These are phyloP conservation scores for Boletus vermiculosoides DNA, from an alignment of 768 basidiomycete species.

Conservation along the genomic window DNA sequence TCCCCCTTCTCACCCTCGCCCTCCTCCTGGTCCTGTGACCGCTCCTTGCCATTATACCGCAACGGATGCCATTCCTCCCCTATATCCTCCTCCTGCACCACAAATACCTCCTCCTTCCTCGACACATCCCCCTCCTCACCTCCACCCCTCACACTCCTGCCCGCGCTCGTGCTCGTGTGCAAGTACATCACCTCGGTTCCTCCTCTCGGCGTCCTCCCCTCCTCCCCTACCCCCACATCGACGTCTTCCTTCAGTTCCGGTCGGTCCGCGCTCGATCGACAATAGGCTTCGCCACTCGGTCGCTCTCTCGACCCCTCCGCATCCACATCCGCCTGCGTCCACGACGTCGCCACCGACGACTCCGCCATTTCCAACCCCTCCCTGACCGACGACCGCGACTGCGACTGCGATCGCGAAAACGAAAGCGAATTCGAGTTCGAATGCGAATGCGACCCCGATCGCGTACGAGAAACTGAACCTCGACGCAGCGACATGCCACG, in stretches of 20 bases:
- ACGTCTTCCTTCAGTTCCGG: background rate
- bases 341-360: conserved; percentile 31
- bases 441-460: conserved; percentile 3
- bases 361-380: conserved; percentile 11
- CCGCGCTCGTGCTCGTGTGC: conserved; percentile 20
- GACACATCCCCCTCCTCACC: background rate
- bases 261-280: conserved; percentile 1
- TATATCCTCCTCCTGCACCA: conserved; percentile 24
- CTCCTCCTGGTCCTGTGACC: conserved; percentile 3
- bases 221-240: background rate
- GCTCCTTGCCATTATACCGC: conserved; percentile 12
- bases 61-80: conserved; percentile 30
- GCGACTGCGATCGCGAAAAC: conserved; percentile 7
- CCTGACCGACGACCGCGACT: conserved; percentile 19
- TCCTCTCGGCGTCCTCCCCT: background rate
- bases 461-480: background rate
- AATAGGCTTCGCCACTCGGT: background rate
- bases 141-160: conserved; percentile 18
- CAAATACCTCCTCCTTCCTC: conserved; percentile 23
- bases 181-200: conserved; percentile 25
- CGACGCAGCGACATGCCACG: background rate
- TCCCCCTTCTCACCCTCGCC: conserved; percentile 4
- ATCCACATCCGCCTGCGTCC: conserved; percentile 21
- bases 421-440: background rate
- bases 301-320: background rate